phyloP scores from a whole-genome alignment of 257 asterid genomes.

The Fraxinus anomala region DNA sequence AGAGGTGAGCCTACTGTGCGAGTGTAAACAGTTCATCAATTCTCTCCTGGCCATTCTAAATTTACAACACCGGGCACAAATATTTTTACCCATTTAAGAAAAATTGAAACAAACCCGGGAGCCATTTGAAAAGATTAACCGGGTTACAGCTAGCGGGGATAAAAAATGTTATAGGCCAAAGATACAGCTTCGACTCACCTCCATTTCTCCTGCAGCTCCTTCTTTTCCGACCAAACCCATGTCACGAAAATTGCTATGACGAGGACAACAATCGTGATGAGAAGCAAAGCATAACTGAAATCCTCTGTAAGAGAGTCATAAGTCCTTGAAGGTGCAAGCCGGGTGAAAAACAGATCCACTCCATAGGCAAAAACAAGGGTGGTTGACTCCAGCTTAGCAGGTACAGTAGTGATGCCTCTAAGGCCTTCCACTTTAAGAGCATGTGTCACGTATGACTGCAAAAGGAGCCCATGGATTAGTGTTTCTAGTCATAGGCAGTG shows the following conservation, averaged over 20 bases:
- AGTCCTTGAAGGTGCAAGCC: slow-evolving; percentile 91
- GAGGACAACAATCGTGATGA: slow-evolving; percentile 82
- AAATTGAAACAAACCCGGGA: background rate
- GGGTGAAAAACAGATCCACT: slow-evolving; percentile 84
- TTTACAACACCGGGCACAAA: background rate
- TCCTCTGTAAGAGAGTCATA: slow-evolving; percentile 96
- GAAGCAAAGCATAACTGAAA: slow-evolving; percentile 89
- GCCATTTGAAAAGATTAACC: background rate
- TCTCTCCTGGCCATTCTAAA: background rate
- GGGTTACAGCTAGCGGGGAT: background rate
- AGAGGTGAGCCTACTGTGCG: background rate
- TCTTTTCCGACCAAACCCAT: slow-evolving; percentile 93
- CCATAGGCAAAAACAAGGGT: slow-evolving; percentile 91
- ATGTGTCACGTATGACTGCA: slow-evolving; percentile 84
- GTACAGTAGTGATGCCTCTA: slow-evolving; percentile 74
- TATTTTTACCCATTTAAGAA: background rate
- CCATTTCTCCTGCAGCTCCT: slow-evolving; percentile 98
- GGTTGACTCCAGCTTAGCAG: slow-evolving; percentile 93
- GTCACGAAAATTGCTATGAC: slow-evolving; percentile 75
- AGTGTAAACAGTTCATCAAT: background rate
- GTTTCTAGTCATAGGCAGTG: too few species aligned
- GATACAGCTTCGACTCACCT: slow-evolving; percentile 50
- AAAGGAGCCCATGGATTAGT: slow-evolving; percentile 18
- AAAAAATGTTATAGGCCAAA: slow-evolving; percentile 7
- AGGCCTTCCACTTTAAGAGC: slow-evolving; percentile 92